phyloP scores from a whole-genome alignment of 331 rosid genomes.

The Malus hybrid region DNA sequence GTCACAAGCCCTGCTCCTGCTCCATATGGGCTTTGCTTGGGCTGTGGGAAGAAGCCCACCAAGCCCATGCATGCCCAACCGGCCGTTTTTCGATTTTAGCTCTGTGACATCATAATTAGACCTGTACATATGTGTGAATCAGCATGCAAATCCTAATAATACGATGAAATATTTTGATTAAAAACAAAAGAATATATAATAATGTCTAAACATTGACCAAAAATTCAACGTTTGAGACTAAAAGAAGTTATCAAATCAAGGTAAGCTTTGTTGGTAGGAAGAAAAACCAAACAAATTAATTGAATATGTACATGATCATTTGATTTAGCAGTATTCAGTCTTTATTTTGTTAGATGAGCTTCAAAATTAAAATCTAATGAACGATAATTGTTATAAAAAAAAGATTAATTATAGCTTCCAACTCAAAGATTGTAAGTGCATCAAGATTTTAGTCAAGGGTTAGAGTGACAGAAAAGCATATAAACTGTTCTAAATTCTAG shows the following conservation, averaged over 20 bases:
- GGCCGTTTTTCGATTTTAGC: constrained; percentile 48
- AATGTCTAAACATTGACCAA: background rate
- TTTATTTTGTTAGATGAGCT: background rate
- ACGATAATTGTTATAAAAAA: background rate
- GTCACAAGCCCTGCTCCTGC: constrained; percentile 20
- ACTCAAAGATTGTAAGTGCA: background rate
- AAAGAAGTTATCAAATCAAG: no score
- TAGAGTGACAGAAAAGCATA: background rate
- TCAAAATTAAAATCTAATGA: background rate
- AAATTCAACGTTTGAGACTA: background rate
- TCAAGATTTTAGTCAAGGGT: background rate
- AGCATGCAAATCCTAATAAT: background rate
- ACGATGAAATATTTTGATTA: background rate
- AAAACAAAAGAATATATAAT: no score
- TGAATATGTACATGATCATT: background rate
- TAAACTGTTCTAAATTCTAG: background rate
- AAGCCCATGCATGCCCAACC: constrained; percentile 39
- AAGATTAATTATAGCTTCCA: background rate
- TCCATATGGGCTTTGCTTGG: constrained; percentile 37
- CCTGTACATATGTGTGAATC: constrained; percentile 20
- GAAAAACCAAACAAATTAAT: no score
- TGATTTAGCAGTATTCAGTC: background rate
- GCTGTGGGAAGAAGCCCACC: constrained; percentile 21
- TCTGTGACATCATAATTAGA: constrained; percentile 31
- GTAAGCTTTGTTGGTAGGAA: no score